Evolutionary conservation across 371 early-diverging fungal genomes (phyloP).

Genomic region (Rhizopus microsporus): DNA sequence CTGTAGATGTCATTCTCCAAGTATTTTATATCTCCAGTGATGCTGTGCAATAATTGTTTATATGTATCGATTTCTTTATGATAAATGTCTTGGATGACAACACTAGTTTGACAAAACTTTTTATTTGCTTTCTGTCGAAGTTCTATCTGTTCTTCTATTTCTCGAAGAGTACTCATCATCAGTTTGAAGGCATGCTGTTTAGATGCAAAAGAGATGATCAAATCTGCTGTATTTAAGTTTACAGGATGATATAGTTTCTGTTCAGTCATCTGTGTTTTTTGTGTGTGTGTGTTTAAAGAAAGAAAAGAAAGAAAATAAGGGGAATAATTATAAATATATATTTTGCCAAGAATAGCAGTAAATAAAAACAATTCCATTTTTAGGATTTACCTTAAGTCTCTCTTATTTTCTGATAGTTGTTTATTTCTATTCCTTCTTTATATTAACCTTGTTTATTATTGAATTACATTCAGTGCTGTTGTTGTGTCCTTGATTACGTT

Average conservation of each 20-base stretch:
- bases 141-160: constrained; percentile 20
- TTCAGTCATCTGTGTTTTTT: constrained; percentile 6
- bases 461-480: too few species aligned
- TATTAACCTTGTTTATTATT: too few species aligned
- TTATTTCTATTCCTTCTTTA: too few species aligned
- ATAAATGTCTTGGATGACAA: constrained; percentile 8
- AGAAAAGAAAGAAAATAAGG: neutral
- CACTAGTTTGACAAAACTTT: constrained; percentile 15
- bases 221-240: constrained; percentile 22
- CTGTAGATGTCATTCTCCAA: constrained; percentile 10
- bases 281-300: neutral
- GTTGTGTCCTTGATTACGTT: too few species aligned
- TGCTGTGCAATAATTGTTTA: constrained; percentile 14
- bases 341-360: constrained; percentile 16
- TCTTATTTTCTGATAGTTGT: too few species aligned
- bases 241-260: constrained; percentile 10
- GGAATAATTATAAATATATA: constrained; percentile 5
- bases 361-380: constrained; percentile 6
- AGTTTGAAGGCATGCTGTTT: constrained; percentile 22
- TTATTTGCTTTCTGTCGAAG: constrained; percentile 15
- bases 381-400: too few species aligned
- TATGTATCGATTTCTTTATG: constrained; percentile 8
- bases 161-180: constrained; percentile 18
- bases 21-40: constrained; percentile 14
- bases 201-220: constrained; percentile 11